Base-by-base conservation (phyloP, 768 basidiomycete species). In the Xerocomellus amylosporus region DNA sequence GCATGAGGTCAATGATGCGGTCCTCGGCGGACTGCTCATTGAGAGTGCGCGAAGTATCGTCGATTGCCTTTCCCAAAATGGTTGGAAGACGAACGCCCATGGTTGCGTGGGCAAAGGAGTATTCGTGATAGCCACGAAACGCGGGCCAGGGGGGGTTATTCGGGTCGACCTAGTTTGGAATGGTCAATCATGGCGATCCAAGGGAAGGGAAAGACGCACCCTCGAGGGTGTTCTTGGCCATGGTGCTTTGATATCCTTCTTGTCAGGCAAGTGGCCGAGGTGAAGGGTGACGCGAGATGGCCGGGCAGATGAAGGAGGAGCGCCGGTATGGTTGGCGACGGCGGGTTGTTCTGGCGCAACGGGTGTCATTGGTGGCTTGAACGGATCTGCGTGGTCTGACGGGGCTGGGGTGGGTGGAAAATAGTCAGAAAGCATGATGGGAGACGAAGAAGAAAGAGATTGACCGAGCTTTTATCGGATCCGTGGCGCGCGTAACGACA, bases 1-100 rank as follows among this genome's bases (percentile, higher is more conserved):
- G 76, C 58, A 86, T 84, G 57, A 98, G 85, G 70, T 98, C 95
- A 55, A 88, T 74, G 62, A 97, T 82, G 42, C 77, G 78, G 58
- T 97, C 93, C 68, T 96, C 94, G 22, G 82, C 77, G 39, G 83
- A 88, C 71, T 92, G 80, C 7, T 87, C 85, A 73, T 97, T 96
- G 61, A 97, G 81, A 26, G 94, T 97, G 62, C 85, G 83, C 50
- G 88, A 88, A 9, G 87, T 79, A 66, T 98, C 95, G 64, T 95
- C 93, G 64, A 97, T 94, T 13, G 90, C 95, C 74, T 97, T 98
- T 59, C 93, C 92, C 45, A 97, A 78, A 59, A 98, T 98, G 38
- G 95, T 96, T 2, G 95, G 95, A 24, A 97, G 83, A 44, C 95
- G 87, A n/a, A 88, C 86, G 56, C 92, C 90, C 94, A 97, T 97